Percentiles rank a stretch among this genome's conserved stretches.
Conservation (phyloP, 192 early-diverging fungal species). For the Rhizoclosmatium sp. region DNA sequence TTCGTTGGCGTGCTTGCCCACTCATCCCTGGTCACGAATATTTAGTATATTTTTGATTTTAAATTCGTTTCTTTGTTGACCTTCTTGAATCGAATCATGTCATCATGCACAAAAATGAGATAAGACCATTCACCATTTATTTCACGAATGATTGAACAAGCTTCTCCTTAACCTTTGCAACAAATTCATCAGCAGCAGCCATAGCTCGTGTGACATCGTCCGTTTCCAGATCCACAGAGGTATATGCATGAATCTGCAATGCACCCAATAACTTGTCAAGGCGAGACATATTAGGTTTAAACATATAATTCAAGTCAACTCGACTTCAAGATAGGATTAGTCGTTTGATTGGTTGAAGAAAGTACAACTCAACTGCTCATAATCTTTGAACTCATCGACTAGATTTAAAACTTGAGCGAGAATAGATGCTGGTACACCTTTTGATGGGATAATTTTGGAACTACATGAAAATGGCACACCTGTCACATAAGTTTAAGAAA, state of each 20-base stretch:
- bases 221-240: conserved; percentile 52
- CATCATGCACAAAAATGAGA: too few relatives aligned
- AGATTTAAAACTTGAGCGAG: conserved; percentile 63
- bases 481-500: conserved; percentile 10
- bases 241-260: conserved; percentile 23
- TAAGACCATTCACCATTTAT: neutral
- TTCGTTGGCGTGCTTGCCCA: too few relatives aligned
- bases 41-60: too few relatives aligned
- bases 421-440: conserved; percentile 56
- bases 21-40: too few relatives aligned
- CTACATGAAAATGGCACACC: conserved; percentile 62
- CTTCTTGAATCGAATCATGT: too few relatives aligned
- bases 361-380: conserved; percentile 53
- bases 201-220: conserved; percentile 56
- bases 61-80: too few relatives aligned
- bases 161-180: conserved; percentile 50
- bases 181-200: conserved; percentile 43
- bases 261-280: conserved; percentile 68
- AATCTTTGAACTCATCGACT: conserved; percentile 65
- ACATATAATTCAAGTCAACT: conserved; percentile 64
- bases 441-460: conserved; percentile 53
- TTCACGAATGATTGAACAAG: conserved; percentile 43
- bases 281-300: conserved; percentile 49
- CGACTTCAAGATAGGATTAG: conserved; percentile 44
- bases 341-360: neutral